Evolutionary conservation across 2,329 filamentous ascomycete species (phyloP), one percentile per base, ranked within the genome.

Genomic region (Phialemonium atrogriseum): DNA sequence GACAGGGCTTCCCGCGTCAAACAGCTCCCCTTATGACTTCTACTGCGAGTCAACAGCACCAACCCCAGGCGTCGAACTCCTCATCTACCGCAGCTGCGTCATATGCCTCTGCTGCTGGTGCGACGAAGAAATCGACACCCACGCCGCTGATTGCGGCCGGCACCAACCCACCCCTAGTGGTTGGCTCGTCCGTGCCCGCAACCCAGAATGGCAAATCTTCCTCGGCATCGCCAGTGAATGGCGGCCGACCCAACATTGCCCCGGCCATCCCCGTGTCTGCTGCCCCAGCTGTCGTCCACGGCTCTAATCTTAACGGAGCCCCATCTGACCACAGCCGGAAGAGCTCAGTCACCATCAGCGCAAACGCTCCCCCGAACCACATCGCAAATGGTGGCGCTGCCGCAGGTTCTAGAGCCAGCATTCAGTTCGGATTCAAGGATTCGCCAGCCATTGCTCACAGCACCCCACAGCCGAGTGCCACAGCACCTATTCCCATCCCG

Each of bases 321-420:
- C 59, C 69, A 33, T 67, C 68, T 46, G 80, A 86, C 47, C 88
- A 96, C 65, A 73, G 69, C 53, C 77, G 86, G 55, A 94, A 94
- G 64, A 78, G 79, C 43, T 94, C 89, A 12, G 82, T 94, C 50
- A 94, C 88, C 50, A 94, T 95, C 67, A 87, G 77, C 57, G 80
- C 86, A 47, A 83, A 84, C 53, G 84, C 82, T 46, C 75, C 84
- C 34, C 83, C 72, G 46, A 79, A 79, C 52, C 84, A 77, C 56
- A 74, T 79, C 39, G 71, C 80, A 47, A 94, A 93, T 68, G 85
- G 85, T 48, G 82, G 77, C 38, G 51, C 63, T 24, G 58, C 59
- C 34, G 73, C 77, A 24, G 68, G 62, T 58, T 70, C 55, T 62
- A 78, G 73, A 62, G 64, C 70, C 44, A 84, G 91, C 54, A 47